Conservation (phyloP, 495 filamentous ascomycete species). For the Xylaria nigripes region DNA sequence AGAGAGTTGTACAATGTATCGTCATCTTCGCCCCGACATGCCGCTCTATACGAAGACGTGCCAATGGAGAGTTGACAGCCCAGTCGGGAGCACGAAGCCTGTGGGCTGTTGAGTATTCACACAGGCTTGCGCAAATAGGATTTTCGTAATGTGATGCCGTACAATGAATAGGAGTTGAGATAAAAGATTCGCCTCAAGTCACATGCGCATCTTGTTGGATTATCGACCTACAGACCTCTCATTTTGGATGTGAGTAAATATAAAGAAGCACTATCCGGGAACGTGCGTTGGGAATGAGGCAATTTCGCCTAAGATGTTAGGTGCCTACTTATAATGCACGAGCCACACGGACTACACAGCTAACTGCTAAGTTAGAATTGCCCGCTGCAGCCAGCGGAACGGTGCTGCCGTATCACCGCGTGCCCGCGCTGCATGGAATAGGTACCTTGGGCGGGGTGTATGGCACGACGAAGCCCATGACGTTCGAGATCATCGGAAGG, state of each 20-base stretch:
- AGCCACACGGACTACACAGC: neutral
- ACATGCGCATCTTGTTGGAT: neutral
- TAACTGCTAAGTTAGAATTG: neutral
- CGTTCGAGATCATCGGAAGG: neutral
- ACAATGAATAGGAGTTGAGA: neutral
- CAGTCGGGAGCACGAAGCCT: neutral
- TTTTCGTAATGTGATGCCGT: neutral
- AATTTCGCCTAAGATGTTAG: neutral
- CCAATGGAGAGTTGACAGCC: neutral
- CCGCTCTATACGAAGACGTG: slow-evolving; percentile 6
- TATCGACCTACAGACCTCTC: too few species aligned
- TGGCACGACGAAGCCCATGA: neutral
- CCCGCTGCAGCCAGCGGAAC: neutral
- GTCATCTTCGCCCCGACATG: slow-evolving; percentile 6
- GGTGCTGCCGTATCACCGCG: neutral
- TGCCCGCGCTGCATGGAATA: neutral
- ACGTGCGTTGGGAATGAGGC: neutral
- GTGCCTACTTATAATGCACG: neutral
- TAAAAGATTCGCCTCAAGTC: neutral
- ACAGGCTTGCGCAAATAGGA: neutral
- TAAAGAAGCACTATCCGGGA: neutral
- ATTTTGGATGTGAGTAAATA: neutral
- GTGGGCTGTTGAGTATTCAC: neutral
- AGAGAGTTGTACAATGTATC: slow-evolving; percentile 2
- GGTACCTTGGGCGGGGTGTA: neutral